Conservation (phyloP, 2,329 filamentous ascomycete species). For the Tolypocladium tropicale region DNA sequence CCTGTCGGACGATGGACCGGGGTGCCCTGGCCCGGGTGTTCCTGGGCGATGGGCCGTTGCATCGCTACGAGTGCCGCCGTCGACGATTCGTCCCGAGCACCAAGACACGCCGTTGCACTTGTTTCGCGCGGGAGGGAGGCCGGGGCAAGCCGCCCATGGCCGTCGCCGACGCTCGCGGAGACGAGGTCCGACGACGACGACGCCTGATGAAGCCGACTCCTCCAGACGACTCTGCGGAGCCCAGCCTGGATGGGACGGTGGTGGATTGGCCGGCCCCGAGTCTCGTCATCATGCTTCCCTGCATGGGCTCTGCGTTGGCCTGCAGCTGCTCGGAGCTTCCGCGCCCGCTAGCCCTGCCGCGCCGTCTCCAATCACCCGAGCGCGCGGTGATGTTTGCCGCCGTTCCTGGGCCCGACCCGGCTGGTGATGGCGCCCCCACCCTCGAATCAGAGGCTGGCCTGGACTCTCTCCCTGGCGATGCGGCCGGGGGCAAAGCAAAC, state of each 20-base stretch:
- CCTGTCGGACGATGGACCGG: neutral
- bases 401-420: neutral
- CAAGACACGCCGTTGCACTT: neutral
- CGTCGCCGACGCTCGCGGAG: too few species aligned
- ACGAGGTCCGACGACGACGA: neutral
- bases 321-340: neutral
- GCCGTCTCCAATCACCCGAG: neutral
- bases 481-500: neutral
- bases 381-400: neutral
- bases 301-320: neutral
- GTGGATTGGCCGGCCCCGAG: too few species aligned
- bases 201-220: neutral
- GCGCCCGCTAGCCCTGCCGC: neutral
- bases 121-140: neutral
- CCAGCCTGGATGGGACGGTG: too few species aligned
- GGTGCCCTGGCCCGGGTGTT: neutral
- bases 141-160: too few species aligned
- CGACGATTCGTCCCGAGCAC: neutral
- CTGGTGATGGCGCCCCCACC: neutral
- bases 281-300: neutral
- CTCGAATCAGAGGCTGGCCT: neutral
- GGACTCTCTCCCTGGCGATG: too few species aligned
- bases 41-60: constrained; percentile 1
- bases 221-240: too few species aligned
- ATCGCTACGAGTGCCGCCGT: neutral